phyloP scores from a whole-genome alignment of 805 yeast species.

The Yamadazyma nakazawae region DNA sequence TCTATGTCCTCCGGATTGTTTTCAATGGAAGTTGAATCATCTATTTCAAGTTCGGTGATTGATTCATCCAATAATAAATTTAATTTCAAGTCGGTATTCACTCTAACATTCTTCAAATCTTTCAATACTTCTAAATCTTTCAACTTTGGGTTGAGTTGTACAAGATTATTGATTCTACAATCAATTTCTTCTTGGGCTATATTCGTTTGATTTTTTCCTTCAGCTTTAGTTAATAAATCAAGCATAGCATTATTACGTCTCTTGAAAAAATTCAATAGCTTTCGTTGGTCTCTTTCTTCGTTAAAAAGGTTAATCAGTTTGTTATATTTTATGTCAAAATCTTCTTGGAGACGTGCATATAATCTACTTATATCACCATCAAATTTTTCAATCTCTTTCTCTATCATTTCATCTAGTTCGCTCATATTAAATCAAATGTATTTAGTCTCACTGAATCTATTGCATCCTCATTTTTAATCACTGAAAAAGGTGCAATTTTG shows the following conservation, averaged over 20 bases:
- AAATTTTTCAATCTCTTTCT: slow-evolving; percentile 8
- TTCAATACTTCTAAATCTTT: slow-evolving; percentile 15
- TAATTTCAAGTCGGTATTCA: slow-evolving; percentile 12
- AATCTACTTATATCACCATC: slow-evolving; percentile 15
- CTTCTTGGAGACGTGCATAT: slow-evolving; percentile 11
- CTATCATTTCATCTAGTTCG: slow-evolving; percentile 1
- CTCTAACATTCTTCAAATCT: neutral
- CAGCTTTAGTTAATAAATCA: slow-evolving; percentile 18
- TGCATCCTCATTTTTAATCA: too few species aligned
- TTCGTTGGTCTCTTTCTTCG: slow-evolving; percentile 33
- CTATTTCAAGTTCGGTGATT: slow-evolving; percentile 35
- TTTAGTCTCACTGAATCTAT: neutral
- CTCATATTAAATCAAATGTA: neutral
- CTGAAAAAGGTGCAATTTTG: too few species aligned
- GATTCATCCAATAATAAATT: slow-evolving; percentile 33
- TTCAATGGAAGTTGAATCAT: slow-evolving; percentile 33
- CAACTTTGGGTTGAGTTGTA: slow-evolving; percentile 22
- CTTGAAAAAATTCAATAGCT: slow-evolving; percentile 30
- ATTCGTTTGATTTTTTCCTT: slow-evolving; percentile 8
- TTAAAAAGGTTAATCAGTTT: slow-evolving; percentile 20
- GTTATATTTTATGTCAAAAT: slow-evolving; percentile 10
- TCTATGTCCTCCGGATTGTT: slow-evolving; percentile 39
- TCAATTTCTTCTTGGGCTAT: slow-evolving; percentile 11
- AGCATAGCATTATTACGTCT: slow-evolving; percentile 37
- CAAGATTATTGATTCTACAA: slow-evolving; percentile 21